Conservation (phyloP, 129 eudicot species). For the Chrysanthemum lavandulifolium region DNA sequence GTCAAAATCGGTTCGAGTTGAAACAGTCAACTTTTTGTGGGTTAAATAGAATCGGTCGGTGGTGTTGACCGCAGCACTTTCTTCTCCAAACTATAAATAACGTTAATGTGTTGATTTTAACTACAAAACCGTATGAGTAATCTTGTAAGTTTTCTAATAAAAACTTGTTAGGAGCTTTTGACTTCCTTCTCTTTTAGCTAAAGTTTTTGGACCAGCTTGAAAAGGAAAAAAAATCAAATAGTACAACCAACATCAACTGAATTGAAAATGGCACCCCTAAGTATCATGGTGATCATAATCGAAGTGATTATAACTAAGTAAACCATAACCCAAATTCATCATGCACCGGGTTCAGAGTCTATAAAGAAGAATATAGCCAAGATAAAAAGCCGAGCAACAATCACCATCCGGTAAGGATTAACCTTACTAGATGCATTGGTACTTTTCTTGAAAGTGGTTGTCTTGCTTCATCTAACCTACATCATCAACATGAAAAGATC, state of each 20-base stretch:
- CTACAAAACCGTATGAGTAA: no score
- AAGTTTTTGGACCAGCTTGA: neutral
- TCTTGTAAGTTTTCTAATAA: no score
- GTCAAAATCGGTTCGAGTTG: neutral
- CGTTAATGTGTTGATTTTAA: neutral
- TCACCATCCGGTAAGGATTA: slow-evolving; percentile 96
- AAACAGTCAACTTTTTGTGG: neutral
- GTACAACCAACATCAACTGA: neutral
- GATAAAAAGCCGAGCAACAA: slow-evolving; percentile 81
- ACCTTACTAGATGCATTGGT: slow-evolving; percentile 96
- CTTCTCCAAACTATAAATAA: neutral
- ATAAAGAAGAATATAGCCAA: slow-evolving; percentile 85
- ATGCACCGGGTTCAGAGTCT: slow-evolving; percentile 88
- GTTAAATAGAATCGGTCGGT: neutral
- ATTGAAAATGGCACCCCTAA: neutral
- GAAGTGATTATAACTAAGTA: slow-evolving; percentile 29
- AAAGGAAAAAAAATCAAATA: neutral
- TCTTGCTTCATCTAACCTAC: slow-evolving; percentile 94
- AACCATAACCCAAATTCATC: slow-evolving; percentile 97
- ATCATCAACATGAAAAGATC: slow-evolving; percentile 14
- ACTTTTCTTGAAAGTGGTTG: slow-evolving; percentile 98
- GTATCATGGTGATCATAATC: neutral
- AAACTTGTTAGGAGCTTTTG: neutral
- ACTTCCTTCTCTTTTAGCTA: neutral
- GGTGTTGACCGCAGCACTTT: neutral